These are phyloP conservation scores for Botrytis pseudocinerea DNA, from an alignment of 2,329 filamentous ascomycete genomes.

Conservation along the genomic window DNA sequence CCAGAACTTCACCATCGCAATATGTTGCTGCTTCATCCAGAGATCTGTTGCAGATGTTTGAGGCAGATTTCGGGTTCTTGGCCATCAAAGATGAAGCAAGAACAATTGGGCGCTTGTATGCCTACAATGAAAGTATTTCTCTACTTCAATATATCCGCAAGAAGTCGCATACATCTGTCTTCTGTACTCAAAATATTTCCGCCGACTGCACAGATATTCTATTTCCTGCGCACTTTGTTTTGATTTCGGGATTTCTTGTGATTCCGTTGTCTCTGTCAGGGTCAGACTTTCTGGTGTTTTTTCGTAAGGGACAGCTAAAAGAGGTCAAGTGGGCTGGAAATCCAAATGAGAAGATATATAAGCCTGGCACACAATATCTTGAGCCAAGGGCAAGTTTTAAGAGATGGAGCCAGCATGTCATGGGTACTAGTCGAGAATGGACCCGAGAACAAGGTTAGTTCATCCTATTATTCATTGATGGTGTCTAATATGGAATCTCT, in stretches of 20 bases:
- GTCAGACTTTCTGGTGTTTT: conserved; percentile 86
- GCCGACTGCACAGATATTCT: conserved; percentile 78
- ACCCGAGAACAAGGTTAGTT: conserved; percentile 66
- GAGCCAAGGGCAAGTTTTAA: conserved; percentile 81
- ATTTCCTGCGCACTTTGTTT: conserved; percentile 75
- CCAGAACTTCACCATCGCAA: conserved; percentile 24
- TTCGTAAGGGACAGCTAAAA: conserved; percentile 71
- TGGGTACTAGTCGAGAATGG: conserved; percentile 85
- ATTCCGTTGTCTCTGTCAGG: conserved; percentile 80
- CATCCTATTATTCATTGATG: too few relatives aligned
- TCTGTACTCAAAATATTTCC: conserved; percentile 73
- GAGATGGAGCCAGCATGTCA: conserved; percentile 71
- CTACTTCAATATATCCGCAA: conserved; percentile 83
- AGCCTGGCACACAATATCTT: conserved; percentile 71
- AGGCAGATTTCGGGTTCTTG: conserved; percentile 61
- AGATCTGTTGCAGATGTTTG: conserved; percentile 32
- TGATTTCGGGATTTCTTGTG: conserved; percentile 78
- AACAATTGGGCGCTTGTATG: conserved; percentile 72
- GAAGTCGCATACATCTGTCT: conserved; percentile 70
- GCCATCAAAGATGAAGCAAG: conserved; percentile 87
- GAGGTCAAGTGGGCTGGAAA: conserved; percentile 83
- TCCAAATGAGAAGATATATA: conserved; percentile 76
- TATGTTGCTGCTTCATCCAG: conserved; percentile 31
- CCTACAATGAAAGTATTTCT: conserved; percentile 79
- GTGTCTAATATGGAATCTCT: neutral